Conservation (phyloP, 192 early-diverging fungal genomes). For the Coemansia aciculifera region DNA sequence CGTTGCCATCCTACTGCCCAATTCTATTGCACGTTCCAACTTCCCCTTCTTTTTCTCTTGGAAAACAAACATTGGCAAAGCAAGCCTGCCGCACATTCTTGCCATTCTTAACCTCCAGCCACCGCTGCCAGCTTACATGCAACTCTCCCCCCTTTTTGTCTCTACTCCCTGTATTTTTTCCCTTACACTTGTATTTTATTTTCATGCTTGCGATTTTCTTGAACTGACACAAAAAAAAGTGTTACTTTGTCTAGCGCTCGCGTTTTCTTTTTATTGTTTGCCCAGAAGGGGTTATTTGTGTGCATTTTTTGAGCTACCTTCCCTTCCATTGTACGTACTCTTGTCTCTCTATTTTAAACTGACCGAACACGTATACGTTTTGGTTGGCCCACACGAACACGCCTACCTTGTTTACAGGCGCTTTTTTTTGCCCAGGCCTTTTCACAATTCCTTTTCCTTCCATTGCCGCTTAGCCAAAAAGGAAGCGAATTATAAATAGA, state of each 20-base stretch:
- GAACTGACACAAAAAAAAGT: background rate
- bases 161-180: background rate
- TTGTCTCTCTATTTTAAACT: background rate
- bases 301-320: background rate
- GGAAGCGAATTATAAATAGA: constrained; percentile 1
- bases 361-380: background rate
- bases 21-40: background rate
- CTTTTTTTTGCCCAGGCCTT: background rate
- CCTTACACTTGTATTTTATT: constrained; percentile 7
- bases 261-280: background rate
- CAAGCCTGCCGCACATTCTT: background rate
- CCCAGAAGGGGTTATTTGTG: constrained; percentile 5
- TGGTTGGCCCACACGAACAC: background rate
- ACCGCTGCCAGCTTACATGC: background rate
- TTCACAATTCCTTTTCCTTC: background rate
- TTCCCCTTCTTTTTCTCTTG: background rate
- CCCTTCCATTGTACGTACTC: constrained; percentile 7
- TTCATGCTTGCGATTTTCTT: constrained; percentile 5
- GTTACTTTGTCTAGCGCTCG: background rate
- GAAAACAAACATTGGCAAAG: constrained; percentile 9
- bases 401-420: background rate
- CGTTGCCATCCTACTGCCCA: constrained; percentile 1
- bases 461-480: background rate
- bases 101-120: constrained; percentile 7
- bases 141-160: background rate